phyloP scores from a whole-genome alignment of 2,329 filamentous ascomycete genomes.

The Aspergillus piperis region DNA sequence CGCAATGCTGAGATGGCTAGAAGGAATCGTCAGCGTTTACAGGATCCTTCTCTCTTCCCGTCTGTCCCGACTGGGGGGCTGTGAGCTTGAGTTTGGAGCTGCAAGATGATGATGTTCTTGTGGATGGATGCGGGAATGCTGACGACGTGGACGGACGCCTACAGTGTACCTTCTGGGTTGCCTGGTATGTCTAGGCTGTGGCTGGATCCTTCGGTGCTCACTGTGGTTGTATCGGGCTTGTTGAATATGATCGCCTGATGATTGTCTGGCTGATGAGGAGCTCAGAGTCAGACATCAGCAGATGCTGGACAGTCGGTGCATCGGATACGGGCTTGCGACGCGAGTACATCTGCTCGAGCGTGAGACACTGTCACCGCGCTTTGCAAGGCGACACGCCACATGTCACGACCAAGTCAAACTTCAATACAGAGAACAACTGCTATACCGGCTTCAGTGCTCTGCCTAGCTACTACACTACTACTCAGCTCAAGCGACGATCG shows the following conservation, averaged over 20 bases:
- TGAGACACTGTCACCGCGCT: background rate
- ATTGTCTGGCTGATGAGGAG: background rate
- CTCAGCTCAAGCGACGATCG: background rate
- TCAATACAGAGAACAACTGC: background rate
- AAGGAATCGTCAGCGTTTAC: slow-evolving; percentile 76
- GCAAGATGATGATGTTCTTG: slow-evolving; percentile 1
- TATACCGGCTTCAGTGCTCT: background rate
- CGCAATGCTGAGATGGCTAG: slow-evolving; percentile 76
- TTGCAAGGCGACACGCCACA: background rate
- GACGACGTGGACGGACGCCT: background rate
- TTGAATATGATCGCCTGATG: background rate
- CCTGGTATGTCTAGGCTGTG: background rate
- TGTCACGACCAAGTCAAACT: background rate
- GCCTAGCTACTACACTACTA: background rate
- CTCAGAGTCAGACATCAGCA: background rate
- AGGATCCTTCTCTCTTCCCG: slow-evolving; percentile 78
- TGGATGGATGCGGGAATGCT: background rate
- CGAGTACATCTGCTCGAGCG: background rate
- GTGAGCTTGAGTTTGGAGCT: slow-evolving; percentile 20
- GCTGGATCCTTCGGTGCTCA: background rate
- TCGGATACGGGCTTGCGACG: background rate
- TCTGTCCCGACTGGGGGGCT: slow-evolving; percentile 69
- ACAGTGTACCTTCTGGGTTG: background rate
- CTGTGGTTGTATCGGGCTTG: background rate
- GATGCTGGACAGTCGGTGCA: background rate